These are phyloP conservation scores for Purpureocillium takamizusanense DNA, from an alignment of 2,329 filamentous ascomycete species.

Conservation along the genomic window DNA sequence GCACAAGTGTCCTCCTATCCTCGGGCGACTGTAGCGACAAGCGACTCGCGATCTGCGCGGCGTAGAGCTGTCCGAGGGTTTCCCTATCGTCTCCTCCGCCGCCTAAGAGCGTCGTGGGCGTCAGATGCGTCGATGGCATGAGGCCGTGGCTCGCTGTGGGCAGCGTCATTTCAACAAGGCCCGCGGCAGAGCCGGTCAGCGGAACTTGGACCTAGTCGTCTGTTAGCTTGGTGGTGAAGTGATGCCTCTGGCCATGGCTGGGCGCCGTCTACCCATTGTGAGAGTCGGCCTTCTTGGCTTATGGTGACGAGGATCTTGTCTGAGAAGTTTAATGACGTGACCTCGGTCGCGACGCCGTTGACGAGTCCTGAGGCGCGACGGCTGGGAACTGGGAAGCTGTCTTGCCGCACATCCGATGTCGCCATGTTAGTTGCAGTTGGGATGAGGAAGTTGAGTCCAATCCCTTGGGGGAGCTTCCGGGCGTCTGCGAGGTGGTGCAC, in stretches of 20 bases:
- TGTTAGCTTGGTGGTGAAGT: background rate
- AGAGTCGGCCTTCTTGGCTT: conserved; percentile 73
- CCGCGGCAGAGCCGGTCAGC: conserved; percentile 57
- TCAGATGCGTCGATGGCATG: conserved; percentile 73
- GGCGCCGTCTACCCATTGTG: conserved; percentile 69
- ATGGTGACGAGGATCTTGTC: conserved; percentile 90
- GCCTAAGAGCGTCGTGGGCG: conserved; percentile 78
- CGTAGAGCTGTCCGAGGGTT: conserved; percentile 77
- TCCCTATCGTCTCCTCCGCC: conserved; percentile 73
- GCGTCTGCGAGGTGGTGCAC: no score
- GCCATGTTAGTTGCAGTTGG: no score
- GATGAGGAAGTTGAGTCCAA: no score
- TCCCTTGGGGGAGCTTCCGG: no score
- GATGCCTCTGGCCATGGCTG: background rate
- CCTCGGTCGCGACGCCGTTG: conserved; percentile 61
- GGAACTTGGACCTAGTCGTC: conserved; percentile 65
- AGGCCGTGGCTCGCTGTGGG: conserved; percentile 34
- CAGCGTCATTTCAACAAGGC: conserved; percentile 51
- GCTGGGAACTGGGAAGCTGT: conserved; percentile 61
- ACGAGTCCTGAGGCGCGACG: conserved; percentile 53
- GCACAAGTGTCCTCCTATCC: conserved; percentile 49
- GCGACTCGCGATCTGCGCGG: conserved; percentile 78
- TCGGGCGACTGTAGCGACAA: conserved; percentile 63
- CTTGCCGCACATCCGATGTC: conserved; percentile 29
- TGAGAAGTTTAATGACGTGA: conserved; percentile 63